Base-by-base conservation (phyloP, 2,329 filamentous ascomycete genomes). In the Cladosporium phlei region DNA sequence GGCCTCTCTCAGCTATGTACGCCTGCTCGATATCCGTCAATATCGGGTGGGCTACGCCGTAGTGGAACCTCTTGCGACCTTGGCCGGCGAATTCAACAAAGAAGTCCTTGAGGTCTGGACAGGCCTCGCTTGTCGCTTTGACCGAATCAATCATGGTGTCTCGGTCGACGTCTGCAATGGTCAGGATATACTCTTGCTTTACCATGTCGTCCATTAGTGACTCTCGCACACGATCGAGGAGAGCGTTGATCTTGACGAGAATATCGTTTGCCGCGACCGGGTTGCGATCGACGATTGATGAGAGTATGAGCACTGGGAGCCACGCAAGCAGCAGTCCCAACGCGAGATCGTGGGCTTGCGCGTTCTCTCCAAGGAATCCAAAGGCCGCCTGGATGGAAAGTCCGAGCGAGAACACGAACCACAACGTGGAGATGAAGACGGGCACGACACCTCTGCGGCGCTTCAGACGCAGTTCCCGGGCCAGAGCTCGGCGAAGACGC, bases 211-310 rank as follows among this genome's bases (percentile, higher is more conserved):
- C 59, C 10, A 54, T 55, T 1, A 69, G 50, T 0, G 66, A 60
- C 12, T 54, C 47, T 5, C 65, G 56, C 5, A 68, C 66, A 16
- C 60, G 60, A 16, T 69, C 61, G n/a, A 71, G 55, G 8, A 71
- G 49, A 2, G 59, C 55, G 50, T 71, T 72, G 2, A 71, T 52
- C 42, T 67, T 67, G 17, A 55, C 54, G 2, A 62, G 58, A 10
- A 71, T 67, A 12, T 66, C 60, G 24, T 70, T 66, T 4, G 68
- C 57, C 3, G 69, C 66, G 2, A 68, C 64, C 1, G 68, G 70
- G 43, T 74, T 74, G 12, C 71, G 64, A 48, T 75, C 72, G 3
- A 73, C 63, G 19, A 74, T 72, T 2, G 64, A 66, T 29, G 66
- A 63, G 28, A 71, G 56, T 25, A 74, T 68, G 5, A 74, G 52